Evolutionary conservation across 164 flowering plant species (phyloP).

Genomic region (Tetracentron sinense): DNA sequence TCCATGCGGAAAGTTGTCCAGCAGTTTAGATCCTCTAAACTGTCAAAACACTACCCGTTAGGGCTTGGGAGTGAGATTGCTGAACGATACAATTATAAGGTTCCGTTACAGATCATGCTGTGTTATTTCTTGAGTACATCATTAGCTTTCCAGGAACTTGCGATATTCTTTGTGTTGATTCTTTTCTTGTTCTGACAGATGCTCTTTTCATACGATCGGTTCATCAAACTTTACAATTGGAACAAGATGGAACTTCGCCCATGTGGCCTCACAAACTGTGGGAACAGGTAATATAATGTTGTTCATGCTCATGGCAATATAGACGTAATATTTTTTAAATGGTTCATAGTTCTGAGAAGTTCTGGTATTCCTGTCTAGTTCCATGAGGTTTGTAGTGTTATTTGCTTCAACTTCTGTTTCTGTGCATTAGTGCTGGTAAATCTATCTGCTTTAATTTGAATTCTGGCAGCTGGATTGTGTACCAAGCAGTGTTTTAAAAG

Average conservation of each 20-base stretch:
- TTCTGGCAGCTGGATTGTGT: no score
- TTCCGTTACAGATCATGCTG: no score
- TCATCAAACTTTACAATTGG: constrained; percentile 67
- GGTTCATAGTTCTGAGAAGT: no score
- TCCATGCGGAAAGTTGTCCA: constrained; percentile 66
- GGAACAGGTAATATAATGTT: constrained; percentile 74
- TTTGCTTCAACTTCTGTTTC: no score
- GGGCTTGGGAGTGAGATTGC: no score
- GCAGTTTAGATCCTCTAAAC: constrained; percentile 47
- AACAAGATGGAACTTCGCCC: constrained; percentile 73
- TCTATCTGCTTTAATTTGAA: neutral
- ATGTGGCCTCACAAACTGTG: constrained; percentile 80
- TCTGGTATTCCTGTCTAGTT: no score
- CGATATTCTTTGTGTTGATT: no score
- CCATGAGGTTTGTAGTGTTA: no score
- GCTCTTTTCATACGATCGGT: constrained; percentile 63
- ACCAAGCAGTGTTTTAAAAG: no score
- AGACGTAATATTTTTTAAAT: no score
- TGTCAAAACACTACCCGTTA: constrained; percentile 26
- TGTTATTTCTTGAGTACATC: no score
- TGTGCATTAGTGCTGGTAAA: neutral
- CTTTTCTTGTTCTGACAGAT: constrained; percentile 42
- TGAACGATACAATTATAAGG: no score
- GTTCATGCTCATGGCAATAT: neutral
- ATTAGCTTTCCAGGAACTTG: neutral